Evolutionary conservation across 352 stramenopile genomes (phyloP), one percentile per base, ranked within the genome.

Genomic region (Elongisporangium senticosum): DNA sequence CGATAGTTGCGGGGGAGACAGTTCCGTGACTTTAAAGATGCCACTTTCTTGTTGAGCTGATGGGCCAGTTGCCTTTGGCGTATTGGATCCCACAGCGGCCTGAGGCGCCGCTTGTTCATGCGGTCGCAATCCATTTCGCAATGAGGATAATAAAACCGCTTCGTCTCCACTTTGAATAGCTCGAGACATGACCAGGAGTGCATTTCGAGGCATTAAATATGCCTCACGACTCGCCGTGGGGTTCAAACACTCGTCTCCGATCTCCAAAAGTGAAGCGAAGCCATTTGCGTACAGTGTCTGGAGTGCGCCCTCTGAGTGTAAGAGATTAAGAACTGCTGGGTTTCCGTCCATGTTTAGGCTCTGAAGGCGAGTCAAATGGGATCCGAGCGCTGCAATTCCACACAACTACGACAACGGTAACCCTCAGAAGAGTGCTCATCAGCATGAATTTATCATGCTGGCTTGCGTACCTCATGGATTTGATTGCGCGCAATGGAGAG

Each of bases 401-500:
- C 74, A 81, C 6, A 88, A 23, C 79, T 89, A 37, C 6, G 6
- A 37, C 26, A 37, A 37, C 8, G 8, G n/a, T n/a, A 37, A 37
- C 3, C 47, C 19, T 51, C 21, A 51, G 7, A 2, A 13, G 15
- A 7, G 6, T n/a, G 13, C 48, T 40, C 8, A 24, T 22, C 8
- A 0, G 22, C 49, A 13, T 7, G 11, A 17, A 26, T 26, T 20
- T 1, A 53, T 53, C n/a, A 49, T 43, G 10, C 49, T 2, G 21
- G 14, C 49, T 7, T 7, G 43, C 53, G 14, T 59, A 87, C 77
- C 60, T 87, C 69, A 48, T 86, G 66, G 26, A 90, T 84, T 59
- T 83, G 67, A 61, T 90, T 90, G 53, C 79, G 78, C 4, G 68
- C 67, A 20, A 88, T 70, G 7, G 75, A 72, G 4, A 90, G 61